Percentiles rank a stretch among this genome's conserved stretches.
phyloP scores from a whole-genome alignment of 164 flowering plant species.

The Litsea cubeba region DNA sequence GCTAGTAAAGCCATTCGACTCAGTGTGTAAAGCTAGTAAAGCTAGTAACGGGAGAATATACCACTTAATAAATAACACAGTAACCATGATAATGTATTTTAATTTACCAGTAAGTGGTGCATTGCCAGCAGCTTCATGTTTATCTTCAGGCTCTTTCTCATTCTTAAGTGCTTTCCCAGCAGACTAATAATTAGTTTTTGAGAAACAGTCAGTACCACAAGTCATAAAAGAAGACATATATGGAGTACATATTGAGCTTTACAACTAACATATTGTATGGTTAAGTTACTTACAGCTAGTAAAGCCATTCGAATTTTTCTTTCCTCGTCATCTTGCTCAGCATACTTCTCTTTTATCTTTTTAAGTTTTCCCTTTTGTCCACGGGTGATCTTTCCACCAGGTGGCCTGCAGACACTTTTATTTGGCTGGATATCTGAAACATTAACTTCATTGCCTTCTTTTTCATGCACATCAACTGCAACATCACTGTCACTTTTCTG shows the following conservation, averaged over 20 bases:
- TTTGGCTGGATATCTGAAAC: conserved; percentile 22
- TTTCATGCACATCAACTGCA: conserved; percentile 26
- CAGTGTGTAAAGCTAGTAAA: too few species aligned
- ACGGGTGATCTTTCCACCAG: conserved; percentile 59
- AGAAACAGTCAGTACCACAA: conserved; percentile 4
- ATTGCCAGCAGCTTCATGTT: conserved; percentile 14
- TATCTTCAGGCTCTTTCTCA: conserved; percentile 31
- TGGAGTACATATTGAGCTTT: background rate
- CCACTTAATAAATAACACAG: background rate
- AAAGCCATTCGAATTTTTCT: conserved; percentile 82
- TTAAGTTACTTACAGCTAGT: conserved; percentile 64
- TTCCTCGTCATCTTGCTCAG: conserved; percentile 95
- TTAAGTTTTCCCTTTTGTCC: conserved; percentile 88
- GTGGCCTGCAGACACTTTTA: conserved; percentile 29
- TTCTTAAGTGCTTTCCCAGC: conserved; percentile 55
- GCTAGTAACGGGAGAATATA: too few species aligned
- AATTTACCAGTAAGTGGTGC: conserved; percentile 44
- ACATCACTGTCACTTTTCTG: conserved; percentile 29
- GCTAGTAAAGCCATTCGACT: too few species aligned
- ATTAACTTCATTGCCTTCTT: conserved; percentile 28
- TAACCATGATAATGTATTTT: background rate
- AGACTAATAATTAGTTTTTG: conserved; percentile 43
- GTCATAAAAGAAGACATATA: background rate
- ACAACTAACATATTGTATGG: background rate
- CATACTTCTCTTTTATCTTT: conserved; percentile 92